Conservation (phyloP, 805 yeast genomes). For the Komagataella mondaviorum region DNA sequence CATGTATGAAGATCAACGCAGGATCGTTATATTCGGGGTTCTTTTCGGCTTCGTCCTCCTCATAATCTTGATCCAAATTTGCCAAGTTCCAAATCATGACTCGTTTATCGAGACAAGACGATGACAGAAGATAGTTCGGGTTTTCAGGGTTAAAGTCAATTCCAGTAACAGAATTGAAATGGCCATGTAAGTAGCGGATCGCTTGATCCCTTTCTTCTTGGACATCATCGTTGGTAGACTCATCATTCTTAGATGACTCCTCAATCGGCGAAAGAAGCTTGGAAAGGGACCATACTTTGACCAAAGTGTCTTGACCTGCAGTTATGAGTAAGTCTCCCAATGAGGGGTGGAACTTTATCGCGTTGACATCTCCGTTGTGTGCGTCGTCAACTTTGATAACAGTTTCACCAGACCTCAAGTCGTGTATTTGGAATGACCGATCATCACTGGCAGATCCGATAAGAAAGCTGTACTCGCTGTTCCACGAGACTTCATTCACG, state of each 20-base stretch:
- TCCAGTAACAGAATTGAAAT: constrained; percentile 39
- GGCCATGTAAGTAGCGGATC: constrained; percentile 51
- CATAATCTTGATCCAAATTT: constrained; percentile 41
- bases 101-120: constrained; percentile 50
- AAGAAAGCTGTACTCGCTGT: constrained; percentile 23
- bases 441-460: constrained; percentile 70
- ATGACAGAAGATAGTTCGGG: constrained; percentile 41
- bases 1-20: constrained; percentile 67
- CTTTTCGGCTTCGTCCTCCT: constrained; percentile 36
- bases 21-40: constrained; percentile 56
- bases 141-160: constrained; percentile 38
- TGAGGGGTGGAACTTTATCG: constrained; percentile 52
- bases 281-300: constrained; percentile 66
- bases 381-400: constrained; percentile 25
- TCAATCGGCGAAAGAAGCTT: constrained; percentile 37
- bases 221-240: background rate
- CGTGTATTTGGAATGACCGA: constrained; percentile 44
- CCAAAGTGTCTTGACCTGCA: constrained; percentile 66
- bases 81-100: constrained; percentile 66
- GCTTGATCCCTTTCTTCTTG: background rate
- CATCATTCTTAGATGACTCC: background rate
- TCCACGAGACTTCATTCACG: constrained; percentile 60
- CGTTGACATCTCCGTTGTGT: constrained; percentile 50
- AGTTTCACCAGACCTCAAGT: constrained; percentile 27
- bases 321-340: constrained; percentile 48